Percentiles rank a stretch among this genome's conserved stretches.
Evolutionary conservation across 2,329 filamentous ascomycete genomes (phyloP).

Genomic region (Fusarium cyanostomum): DNA sequence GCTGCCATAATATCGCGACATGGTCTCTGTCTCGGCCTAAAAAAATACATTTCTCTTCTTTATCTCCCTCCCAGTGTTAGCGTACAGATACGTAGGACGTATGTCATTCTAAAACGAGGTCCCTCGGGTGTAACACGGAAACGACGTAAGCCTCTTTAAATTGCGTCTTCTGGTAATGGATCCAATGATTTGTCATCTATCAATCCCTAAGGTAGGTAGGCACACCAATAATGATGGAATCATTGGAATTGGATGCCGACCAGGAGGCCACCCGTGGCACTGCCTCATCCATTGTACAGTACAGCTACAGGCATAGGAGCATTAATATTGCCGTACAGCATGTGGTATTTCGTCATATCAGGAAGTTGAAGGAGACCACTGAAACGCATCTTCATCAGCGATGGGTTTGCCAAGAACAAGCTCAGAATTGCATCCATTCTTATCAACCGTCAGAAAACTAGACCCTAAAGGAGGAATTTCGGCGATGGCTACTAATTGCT

Average conservation of each 20-base stretch:
- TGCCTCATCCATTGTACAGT: too few relatives aligned
- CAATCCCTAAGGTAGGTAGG: neutral
- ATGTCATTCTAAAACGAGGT: too few relatives aligned
- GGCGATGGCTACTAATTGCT: too few relatives aligned
- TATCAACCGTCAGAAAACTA: too few relatives aligned
- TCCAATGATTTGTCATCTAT: conserved; percentile 20
- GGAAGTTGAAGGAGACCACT: neutral
- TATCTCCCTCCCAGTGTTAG: neutral
- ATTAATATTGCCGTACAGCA: too few relatives aligned
- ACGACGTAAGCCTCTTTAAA: neutral
- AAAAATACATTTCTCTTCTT: neutral
- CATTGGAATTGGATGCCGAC: neutral
- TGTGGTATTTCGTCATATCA: conserved; percentile 31
- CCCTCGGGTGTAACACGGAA: too few relatives aligned
- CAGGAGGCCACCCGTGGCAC: neutral
- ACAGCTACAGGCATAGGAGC: too few relatives aligned
- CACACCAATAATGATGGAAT: neutral
- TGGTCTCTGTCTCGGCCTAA: neutral
- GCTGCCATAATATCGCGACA: conserved; percentile 4
- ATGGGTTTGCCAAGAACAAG: neutral
- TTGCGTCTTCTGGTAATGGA: neutral
- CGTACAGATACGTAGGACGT: too few relatives aligned
- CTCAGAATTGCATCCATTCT: neutral
- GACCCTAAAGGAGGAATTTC: too few relatives aligned
- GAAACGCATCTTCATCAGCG: neutral